These are phyloP conservation scores for Penicillium subrubescens DNA, from an alignment of 495 filamentous ascomycete species.

Conservation along the genomic window DNA sequence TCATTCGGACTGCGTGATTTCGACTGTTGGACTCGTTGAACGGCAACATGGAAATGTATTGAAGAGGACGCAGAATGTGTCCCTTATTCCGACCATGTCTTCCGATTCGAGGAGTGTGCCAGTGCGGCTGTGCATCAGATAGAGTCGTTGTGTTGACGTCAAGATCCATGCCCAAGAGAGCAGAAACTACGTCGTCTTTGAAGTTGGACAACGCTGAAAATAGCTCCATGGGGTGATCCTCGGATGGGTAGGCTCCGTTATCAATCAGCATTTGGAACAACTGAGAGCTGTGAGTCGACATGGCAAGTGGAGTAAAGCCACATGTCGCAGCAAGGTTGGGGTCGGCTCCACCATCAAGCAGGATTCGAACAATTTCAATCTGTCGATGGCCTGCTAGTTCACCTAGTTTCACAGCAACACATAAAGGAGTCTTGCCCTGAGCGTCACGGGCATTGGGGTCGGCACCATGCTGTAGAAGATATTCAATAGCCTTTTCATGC, in stretches of 20 bases:
- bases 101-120: constrained; percentile 18
- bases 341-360: constrained; percentile 42
- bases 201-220: constrained; percentile 16
- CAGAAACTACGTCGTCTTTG: constrained; percentile 11
- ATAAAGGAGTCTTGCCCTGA: constrained; percentile 43
- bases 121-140: constrained; percentile 15
- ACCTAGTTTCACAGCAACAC: constrained; percentile 30
- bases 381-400: constrained; percentile 17
- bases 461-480: constrained; percentile 44
- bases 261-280: constrained; percentile 21
- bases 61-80: constrained; percentile 13
- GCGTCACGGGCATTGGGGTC: constrained; percentile 37
- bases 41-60: constrained; percentile 20
- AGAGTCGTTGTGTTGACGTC: constrained; percentile 20
- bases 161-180: constrained; percentile 16
- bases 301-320: constrained; percentile 20
- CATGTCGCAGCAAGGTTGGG: constrained; percentile 33
- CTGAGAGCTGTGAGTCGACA: constrained; percentile 17
- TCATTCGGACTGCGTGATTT: constrained; percentile 15
- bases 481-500: constrained; percentile 46
- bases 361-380: constrained; percentile 25
- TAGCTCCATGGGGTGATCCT: constrained; percentile 24
- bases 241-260: constrained; percentile 20
- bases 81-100: not conserved
- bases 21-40: constrained; percentile 26